Percentiles rank a stretch among this genome's conserved stretches.
phyloP scores from a whole-genome alignment of 768 basidiomycete genomes.

The Phanerochaete sordida region DNA sequence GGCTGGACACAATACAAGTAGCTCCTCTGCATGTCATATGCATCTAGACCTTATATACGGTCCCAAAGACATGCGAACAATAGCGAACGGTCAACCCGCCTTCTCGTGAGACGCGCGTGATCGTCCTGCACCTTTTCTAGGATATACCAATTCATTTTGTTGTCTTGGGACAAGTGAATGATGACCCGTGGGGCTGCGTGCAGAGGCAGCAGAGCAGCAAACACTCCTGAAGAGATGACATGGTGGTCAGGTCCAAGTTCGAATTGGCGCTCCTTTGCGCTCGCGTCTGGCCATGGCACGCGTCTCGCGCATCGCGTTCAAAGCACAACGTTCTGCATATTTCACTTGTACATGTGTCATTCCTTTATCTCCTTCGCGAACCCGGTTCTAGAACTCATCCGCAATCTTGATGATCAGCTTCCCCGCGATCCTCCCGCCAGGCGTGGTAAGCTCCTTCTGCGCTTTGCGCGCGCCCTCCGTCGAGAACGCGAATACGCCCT shows the following conservation, averaged over 20 bases:
- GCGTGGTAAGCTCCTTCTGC: slow-evolving; percentile 68
- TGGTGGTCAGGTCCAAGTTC: too few species aligned
- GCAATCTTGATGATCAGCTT: slow-evolving; percentile 80
- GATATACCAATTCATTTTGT: slow-evolving; percentile 71
- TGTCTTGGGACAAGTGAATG: slow-evolving; percentile 60
- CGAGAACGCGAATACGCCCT: slow-evolving; percentile 81
- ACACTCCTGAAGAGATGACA: too few species aligned
- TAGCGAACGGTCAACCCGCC: not conserved
- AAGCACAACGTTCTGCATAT: too few species aligned
- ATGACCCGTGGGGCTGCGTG: too few species aligned
- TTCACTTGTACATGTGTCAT: too few species aligned
- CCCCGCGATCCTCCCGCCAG: slow-evolving; percentile 69
- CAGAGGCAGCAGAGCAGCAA: too few species aligned
- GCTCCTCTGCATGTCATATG: too few species aligned
- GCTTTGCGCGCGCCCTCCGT: slow-evolving; percentile 73
- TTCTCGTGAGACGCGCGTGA: slow-evolving; percentile 30
- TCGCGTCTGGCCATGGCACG: too few species aligned
- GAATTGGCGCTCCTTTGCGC: too few species aligned
- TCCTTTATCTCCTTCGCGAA: too few species aligned
- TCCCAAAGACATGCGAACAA: not conserved
- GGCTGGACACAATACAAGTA: too few species aligned
- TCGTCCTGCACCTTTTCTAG: slow-evolving; percentile 82
- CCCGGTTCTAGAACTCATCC: slow-evolving; percentile 11
- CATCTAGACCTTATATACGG: not conserved
- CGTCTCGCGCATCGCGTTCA: too few species aligned